Evolutionary conservation across 441 rosid genomes (phyloP), one percentile per base, ranked within the genome.

Genomic region (Gossypium trilobum): DNA sequence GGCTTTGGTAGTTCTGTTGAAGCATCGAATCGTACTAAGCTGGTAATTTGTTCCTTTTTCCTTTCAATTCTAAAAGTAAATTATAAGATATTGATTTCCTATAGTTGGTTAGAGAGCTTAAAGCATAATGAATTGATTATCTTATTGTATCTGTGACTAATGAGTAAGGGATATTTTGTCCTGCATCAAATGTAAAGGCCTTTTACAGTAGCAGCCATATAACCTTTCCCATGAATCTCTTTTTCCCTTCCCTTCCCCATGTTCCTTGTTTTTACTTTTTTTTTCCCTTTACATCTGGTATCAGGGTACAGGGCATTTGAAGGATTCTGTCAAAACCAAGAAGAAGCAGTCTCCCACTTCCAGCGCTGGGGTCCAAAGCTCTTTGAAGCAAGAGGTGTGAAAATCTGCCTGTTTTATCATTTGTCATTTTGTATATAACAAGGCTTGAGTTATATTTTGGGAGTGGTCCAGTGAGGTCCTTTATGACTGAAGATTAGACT

Each of bases 381-480:
- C 85, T 57, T 75, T 92, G 81, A 87, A 87, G 86, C 88, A 86
- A 77, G 97, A 92, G 95, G 96, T 92, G 50, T 71, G 87, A 33
- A 67, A 16, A 27, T 42, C 10, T 61, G 19, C 10, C 54, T 72
- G 20, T 68, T 55, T n/a, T 2, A 54, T 54, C 20, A 8, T 70
- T 76, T 13, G 10, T 20, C 19, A 16, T 31, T 20, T 44, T 31
- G 33, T 31, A 16, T 62, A 52, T 52, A 17, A 0, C 25, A 17
- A 6, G 42, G 36, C 66, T 22, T 56, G 54, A n/a, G 46, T 62
- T 23, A 8, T 65, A 61, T 29, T 76, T 61, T 39, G 20, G 17
- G 77, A 72, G 57, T 52, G n/a, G 17, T n/a, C 52, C 46, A 29
- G 20, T 59, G 64, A 3, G 7, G 16, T 31, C 50, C 19, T 63